A percentile compares a stretch with the other conserved stretches of the same genome.
These are phyloP conservation scores for Lactarius psammicola DNA, from an alignment of 768 basidiomycete genomes.

Conservation along the genomic window DNA sequence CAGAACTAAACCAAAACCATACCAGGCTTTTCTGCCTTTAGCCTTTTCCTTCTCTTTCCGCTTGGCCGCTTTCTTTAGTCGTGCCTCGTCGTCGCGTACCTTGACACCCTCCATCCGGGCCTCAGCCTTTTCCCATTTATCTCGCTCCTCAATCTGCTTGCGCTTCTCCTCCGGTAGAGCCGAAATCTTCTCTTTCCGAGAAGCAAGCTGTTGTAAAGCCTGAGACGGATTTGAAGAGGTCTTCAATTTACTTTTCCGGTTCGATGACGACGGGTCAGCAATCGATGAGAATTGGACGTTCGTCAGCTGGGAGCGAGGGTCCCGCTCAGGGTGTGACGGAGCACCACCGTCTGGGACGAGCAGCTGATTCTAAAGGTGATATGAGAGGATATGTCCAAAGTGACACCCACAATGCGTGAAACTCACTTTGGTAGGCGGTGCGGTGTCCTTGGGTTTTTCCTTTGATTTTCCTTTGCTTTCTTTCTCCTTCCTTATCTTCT, in stretches of 20 bases:
- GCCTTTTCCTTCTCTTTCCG: constrained; percentile 86
- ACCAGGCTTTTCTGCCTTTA: constrained; percentile 88
- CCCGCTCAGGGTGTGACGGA: constrained; percentile 31
- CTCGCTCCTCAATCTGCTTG: constrained; percentile 72
- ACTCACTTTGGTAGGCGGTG: constrained; percentile 55
- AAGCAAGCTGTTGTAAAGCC: constrained; percentile 76
- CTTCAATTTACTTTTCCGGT: constrained; percentile 54
- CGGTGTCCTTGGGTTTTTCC: constrained; percentile 44
- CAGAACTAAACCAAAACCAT: constrained; percentile 33
- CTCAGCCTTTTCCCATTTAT: constrained; percentile 89
- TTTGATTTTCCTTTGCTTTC: constrained; percentile 49
- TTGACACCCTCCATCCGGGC: constrained; percentile 88
- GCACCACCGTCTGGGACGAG: constrained; percentile 58
- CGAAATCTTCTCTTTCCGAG: constrained; percentile 75
- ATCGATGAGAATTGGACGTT: constrained; percentile 69
- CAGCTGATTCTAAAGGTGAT: constrained; percentile 56
- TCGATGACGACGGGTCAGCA: constrained; percentile 47
- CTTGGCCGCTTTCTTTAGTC: constrained; percentile 92
- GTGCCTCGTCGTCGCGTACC: constrained; percentile 79
- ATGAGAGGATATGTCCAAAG: not conserved
- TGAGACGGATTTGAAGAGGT: constrained; percentile 79
- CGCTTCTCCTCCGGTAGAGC: constrained; percentile 80
- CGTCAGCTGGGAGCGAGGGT: constrained; percentile 41
- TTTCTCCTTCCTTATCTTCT: constrained; percentile 69
- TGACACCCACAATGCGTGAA: not conserved